Base-by-base conservation (phyloP, 2,329 filamentous ascomycete species). In the Aspergillus carbonarius region DNA sequence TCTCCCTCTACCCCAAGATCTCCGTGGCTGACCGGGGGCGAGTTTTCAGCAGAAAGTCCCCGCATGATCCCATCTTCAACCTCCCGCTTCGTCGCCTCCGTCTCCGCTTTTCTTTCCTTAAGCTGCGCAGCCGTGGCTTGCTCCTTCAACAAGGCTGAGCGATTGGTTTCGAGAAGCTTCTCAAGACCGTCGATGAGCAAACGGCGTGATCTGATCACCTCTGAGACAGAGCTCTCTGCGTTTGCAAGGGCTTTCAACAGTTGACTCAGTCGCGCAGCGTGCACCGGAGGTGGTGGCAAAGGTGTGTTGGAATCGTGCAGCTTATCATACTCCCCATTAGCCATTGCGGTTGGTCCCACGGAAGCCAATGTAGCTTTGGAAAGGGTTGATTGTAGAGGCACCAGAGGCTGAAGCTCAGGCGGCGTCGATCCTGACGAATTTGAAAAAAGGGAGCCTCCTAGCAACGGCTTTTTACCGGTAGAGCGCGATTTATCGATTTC, bases 1-100 rank as follows among this genome's bases (percentile, higher is more conserved):
- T 72, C 65, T 62, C 68, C 63, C n/a, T 66, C 61, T 8, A 48
- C 58, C 9, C 69, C 65, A 39, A 67, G 66, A 32, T 74, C 74
- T 40, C 69, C 70, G n/a, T 76, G 61, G 66, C 80, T 70, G 50
- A 80, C 74, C 8, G 79, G 78, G 2, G 81, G 79, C 3, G 81
- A 77, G 9, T 85, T 79, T 8, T 87, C 83, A 1, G 85, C 83
- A 13, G 87, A 86, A 20, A 96, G 83, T 8, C 91, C 91, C 53
- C 89, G 86, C 84, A 99, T 92, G 66, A 99, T 98, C 50, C 86
- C 88, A 64, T 93, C 86, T 74, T 99, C 95, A 7, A 99, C 92
- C 49, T 95, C 89, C 54, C 88, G 87, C 75, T 96, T 96, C 77
- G 91, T 93, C 17, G 82, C 79, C 67, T 97, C 93, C 15, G 92